Evolutionary conservation across 495 filamentous ascomycete species (phyloP).

Genomic region (Aspergillus carlsbadensis): DNA sequence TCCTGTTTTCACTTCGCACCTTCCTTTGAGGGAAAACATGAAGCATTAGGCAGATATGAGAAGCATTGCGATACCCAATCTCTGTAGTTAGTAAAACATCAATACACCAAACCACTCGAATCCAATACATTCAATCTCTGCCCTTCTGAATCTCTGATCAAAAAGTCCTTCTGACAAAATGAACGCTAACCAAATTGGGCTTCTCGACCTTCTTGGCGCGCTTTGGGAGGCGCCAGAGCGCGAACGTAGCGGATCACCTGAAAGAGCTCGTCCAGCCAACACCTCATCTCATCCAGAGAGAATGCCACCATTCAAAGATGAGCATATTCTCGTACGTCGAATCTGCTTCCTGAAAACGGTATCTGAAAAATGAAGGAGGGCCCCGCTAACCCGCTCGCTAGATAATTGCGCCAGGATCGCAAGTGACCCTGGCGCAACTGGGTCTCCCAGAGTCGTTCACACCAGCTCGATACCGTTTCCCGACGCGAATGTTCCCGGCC

Average conservation of each 20-base stretch:
- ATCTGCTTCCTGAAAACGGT: neutral
- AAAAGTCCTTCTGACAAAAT: too few species aligned
- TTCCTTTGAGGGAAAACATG: too few species aligned
- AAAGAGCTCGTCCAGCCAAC: neutral
- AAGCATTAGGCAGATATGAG: too few species aligned
- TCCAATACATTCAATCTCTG: too few species aligned
- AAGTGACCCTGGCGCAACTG: slow-evolving; percentile 89
- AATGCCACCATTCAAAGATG: slow-evolving; percentile 77
- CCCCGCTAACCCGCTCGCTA: slow-evolving; percentile 27
- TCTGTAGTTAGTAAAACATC: too few species aligned
- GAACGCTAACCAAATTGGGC: too few species aligned
- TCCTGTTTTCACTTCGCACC: too few species aligned
- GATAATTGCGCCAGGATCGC: slow-evolving; percentile 93
- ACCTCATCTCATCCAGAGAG: slow-evolving; percentile 9
- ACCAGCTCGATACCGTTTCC: slow-evolving; percentile 75
- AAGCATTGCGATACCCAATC: too few species aligned
- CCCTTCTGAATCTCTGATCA: too few species aligned
- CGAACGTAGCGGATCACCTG: slow-evolving; percentile 5
- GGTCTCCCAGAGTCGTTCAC: slow-evolving; percentile 90
- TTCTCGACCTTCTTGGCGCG: too few species aligned
- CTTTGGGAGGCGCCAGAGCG: slow-evolving; percentile 13
- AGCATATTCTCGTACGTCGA: slow-evolving; percentile 64
- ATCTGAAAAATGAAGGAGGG: too few species aligned
- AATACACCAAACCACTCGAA: too few species aligned
- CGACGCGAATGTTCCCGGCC: slow-evolving; percentile 90